A percentile compares a stretch with the other conserved stretches of the same genome.
Evolutionary conservation across 2,329 filamentous ascomycete genomes (phyloP).

Genomic region (Nemania sp.): DNA sequence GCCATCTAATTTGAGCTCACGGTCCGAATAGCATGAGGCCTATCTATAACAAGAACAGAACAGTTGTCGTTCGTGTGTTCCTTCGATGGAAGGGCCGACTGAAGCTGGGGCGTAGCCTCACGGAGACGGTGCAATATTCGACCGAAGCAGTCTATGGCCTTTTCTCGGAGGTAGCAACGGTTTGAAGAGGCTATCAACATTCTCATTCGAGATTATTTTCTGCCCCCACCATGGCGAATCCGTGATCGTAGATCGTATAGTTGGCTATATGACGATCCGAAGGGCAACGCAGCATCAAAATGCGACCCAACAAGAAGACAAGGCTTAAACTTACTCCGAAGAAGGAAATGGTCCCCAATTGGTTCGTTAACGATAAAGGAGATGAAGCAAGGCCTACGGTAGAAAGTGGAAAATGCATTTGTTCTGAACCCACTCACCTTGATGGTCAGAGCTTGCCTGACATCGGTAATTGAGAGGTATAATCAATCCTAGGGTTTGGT

Average conservation of each 20-base stretch:
- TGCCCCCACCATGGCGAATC: neutral
- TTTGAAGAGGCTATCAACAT: too few species aligned
- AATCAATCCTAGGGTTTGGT: conserved; percentile 3
- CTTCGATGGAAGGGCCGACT: too few species aligned
- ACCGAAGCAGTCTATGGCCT: too few species aligned
- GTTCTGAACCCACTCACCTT: conserved; percentile 25
- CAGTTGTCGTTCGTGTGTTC: too few species aligned
- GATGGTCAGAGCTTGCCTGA: conserved; percentile 11
- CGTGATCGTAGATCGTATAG: neutral
- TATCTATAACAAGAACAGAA: too few species aligned
- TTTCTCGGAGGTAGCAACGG: too few species aligned
- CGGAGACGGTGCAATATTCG: neutral
- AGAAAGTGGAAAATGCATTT: conserved; percentile 11
- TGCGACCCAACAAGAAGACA: conserved; percentile 5
- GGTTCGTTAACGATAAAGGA: conserved; percentile 3
- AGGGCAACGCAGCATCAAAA: conserved; percentile 4
- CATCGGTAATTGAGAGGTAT: neutral
- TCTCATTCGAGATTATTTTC: neutral
- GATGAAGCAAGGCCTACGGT: neutral
- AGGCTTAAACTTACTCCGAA: conserved; percentile 1
- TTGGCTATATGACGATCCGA: neutral
- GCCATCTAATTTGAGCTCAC: too few species aligned
- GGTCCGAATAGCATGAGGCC: too few species aligned
- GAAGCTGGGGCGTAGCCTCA: too few species aligned
- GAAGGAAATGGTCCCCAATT: conserved; percentile 9